These are phyloP conservation scores for Trametes polyzona DNA, from an alignment of 1,284 basidiomycete species.

Conservation along the genomic window DNA sequence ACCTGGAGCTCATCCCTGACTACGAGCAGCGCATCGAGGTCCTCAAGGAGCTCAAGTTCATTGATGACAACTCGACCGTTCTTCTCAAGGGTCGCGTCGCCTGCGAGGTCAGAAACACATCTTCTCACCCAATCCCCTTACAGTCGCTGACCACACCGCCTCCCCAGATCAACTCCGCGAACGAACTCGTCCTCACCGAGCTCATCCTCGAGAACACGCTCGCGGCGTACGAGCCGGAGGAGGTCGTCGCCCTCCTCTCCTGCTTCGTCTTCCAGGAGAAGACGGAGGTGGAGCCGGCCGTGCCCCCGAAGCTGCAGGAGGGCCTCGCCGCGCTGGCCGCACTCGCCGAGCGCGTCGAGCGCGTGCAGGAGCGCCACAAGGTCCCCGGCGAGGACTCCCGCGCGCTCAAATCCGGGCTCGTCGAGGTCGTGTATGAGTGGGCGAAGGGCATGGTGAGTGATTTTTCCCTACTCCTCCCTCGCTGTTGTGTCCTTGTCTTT, in stretches of 20 bases:
- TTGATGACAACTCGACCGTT: constrained; percentile 93
- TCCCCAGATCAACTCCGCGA: constrained; percentile 91
- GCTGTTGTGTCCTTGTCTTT: not conserved
- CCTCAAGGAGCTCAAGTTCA: constrained; percentile 89
- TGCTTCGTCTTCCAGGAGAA: constrained; percentile 99
- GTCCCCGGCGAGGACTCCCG: constrained; percentile 81
- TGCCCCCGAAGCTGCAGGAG: constrained; percentile 78
- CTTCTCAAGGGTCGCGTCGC: constrained; percentile 96
- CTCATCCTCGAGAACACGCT: constrained; percentile 96
- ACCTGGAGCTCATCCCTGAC: constrained; percentile 95
- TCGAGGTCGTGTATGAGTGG: constrained; percentile 99
- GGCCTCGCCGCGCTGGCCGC: constrained; percentile 81
- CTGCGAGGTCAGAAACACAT: constrained; percentile 73
- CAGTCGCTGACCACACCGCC: not conserved
- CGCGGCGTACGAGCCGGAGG: constrained; percentile 89
- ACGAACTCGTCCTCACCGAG: constrained; percentile 95
- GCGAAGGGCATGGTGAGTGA: constrained; percentile 93
- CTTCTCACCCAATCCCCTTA: not conserved
- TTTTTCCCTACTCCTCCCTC: too few species aligned
- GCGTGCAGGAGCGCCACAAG: constrained; percentile 79
- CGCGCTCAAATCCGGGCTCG: constrained; percentile 86
- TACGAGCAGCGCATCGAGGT: constrained; percentile 95
- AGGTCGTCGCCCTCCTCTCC: constrained; percentile 96
- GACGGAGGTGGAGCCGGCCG: constrained; percentile 83
- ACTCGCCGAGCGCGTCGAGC: constrained; percentile 84